Evolutionary conservation across 305 asterid genomes (phyloP).

Genomic region (Solanum chacoense): DNA sequence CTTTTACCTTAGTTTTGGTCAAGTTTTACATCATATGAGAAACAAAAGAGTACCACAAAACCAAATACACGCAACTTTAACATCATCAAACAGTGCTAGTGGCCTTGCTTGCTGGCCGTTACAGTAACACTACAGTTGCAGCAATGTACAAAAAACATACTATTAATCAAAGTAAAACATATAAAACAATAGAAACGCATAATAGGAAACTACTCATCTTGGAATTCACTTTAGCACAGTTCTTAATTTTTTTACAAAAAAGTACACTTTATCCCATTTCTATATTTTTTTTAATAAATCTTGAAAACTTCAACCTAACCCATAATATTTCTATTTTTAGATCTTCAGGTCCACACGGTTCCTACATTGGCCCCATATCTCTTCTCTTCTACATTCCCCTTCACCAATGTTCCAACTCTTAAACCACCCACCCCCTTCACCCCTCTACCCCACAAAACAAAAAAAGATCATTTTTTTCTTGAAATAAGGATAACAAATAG

Average conservation of each 20-base stretch:
- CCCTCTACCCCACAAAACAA: not conserved
- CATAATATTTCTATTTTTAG: constrained; percentile 7
- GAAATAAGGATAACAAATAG: not conserved
- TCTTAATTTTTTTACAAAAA: not conserved
- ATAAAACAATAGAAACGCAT: not conserved
- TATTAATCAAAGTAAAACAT: not conserved
- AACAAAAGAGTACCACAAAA: not conserved
- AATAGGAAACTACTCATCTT: not conserved
- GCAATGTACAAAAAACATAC: not conserved
- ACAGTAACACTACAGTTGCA: not conserved
- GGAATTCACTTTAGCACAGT: not conserved
- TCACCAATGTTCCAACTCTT: not conserved
- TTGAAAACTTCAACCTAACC: constrained; percentile 28
- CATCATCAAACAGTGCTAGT: not conserved
- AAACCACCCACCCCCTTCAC: not conserved
- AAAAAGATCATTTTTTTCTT: not conserved
- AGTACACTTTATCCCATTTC: not conserved
- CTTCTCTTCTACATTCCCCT: not conserved
- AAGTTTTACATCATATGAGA: not conserved
- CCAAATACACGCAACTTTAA: not conserved
- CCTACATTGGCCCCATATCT: not conserved
- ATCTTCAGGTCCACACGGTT: constrained; percentile 18
- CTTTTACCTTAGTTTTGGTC: not conserved
- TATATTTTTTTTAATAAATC: not conserved
- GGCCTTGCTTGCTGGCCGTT: not conserved